A percentile compares a stretch with the other conserved stretches of the same genome.
phyloP scores from a whole-genome alignment of 257 asterid species.

The Primulina tabacum region DNA sequence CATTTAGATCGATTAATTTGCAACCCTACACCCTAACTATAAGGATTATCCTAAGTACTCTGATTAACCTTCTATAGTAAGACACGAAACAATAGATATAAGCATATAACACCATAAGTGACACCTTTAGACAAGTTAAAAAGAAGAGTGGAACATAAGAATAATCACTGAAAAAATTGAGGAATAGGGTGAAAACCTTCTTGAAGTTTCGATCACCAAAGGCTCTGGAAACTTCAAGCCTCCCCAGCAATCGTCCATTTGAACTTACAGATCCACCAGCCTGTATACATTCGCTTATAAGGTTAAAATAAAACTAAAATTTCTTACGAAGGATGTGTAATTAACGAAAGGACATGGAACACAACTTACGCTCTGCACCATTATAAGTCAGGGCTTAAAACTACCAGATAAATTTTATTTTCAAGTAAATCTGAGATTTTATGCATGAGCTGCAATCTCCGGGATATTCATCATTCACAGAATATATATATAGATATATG shows the following conservation, averaged over 20 bases:
- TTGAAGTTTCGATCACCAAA: constrained; percentile 91
- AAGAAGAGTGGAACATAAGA: constrained; percentile 5
- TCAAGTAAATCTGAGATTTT: background rate
- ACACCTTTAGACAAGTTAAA: constrained; percentile 5
- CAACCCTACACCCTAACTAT: too few relatives aligned
- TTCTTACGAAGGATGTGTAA: background rate
- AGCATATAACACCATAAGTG: constrained; percentile 14
- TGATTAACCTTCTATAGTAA: constrained; percentile 9
- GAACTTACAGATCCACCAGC: constrained; percentile 90
- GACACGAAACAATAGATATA: constrained; percentile 20
- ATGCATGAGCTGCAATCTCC: background rate
- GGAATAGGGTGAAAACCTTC: constrained; percentile 48
- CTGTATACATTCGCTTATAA: constrained; percentile 35
- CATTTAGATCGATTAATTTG: too few relatives aligned
- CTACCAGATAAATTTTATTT: background rate
- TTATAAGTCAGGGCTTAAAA: constrained; percentile 13
- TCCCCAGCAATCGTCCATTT: constrained; percentile 84
- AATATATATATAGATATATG: background rate
- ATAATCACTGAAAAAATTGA: constrained; percentile 11
- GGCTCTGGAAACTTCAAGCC: constrained; percentile 96
- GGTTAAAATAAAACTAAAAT: background rate
- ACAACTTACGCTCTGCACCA: constrained; percentile 2
- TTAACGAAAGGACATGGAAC: constrained; percentile 6
- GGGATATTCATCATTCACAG: background rate
- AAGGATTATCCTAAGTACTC: too few relatives aligned